These are phyloP conservation scores for Exophiala bonariae DNA, from an alignment of 2,329 filamentous ascomycete genomes.

Conservation along the genomic window DNA sequence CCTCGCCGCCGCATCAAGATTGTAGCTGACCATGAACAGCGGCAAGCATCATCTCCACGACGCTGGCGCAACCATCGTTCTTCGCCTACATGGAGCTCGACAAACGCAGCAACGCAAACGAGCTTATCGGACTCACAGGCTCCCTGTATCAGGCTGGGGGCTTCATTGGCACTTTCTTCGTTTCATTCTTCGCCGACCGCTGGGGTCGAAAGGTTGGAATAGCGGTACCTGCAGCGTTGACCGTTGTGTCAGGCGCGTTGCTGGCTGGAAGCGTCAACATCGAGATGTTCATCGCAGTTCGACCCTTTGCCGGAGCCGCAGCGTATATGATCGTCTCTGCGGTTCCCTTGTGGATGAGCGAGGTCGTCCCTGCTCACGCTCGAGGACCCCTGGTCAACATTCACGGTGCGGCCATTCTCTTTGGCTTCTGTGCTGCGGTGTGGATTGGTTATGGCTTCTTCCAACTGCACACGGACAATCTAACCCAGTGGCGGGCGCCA, in stretches of 20 bases:
- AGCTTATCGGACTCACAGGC: conserved; percentile 39
- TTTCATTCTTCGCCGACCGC: conserved; percentile 1
- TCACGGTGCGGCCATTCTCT: conserved; percentile 6
- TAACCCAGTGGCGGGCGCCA: conserved; percentile 5
- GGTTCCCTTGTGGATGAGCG: conserved; percentile 8
- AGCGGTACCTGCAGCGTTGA: conserved; percentile 2
- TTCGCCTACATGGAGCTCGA: conserved; percentile 43
- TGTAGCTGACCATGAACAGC: too few species aligned
- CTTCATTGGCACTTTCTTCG: background rate
- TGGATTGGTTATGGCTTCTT: conserved; percentile 7
- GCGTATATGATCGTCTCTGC: conserved; percentile 11
- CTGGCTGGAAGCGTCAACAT: conserved; percentile 12
- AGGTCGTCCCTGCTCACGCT: conserved; percentile 12
- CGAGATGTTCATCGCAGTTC: conserved; percentile 17
- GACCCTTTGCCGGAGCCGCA: conserved; percentile 7
- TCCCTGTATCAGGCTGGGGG: background rate
- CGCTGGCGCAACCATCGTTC: conserved; percentile 40
- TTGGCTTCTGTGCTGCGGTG: conserved; percentile 8
- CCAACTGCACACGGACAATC: background rate
- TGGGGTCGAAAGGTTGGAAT: conserved; percentile 1
- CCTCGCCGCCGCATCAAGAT: too few species aligned
- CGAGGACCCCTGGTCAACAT: conserved; percentile 16
- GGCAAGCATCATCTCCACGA: too few species aligned
- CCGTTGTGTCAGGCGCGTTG: conserved; percentile 8
- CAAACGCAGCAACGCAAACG: conserved; percentile 37